Evolutionary conservation across 805 yeast species (phyloP), one percentile per base, ranked within the genome.

Genomic region (Starmerella asiatica): DNA sequence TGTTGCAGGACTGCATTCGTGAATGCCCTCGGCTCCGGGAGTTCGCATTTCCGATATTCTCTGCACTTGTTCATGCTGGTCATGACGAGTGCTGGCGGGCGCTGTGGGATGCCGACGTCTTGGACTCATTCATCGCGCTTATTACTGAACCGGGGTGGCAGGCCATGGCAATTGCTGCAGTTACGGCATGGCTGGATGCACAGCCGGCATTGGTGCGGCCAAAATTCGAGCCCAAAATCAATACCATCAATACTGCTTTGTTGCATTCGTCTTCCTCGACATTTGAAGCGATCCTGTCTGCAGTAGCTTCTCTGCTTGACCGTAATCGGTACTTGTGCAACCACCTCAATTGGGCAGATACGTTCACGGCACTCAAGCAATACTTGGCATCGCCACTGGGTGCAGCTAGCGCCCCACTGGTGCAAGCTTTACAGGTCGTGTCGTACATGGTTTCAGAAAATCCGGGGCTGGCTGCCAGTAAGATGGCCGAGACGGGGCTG

Each of bases 71-170:
- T 1, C 63, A 69, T 44, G 64, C 73, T 38, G 65, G 61, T 20
- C 53, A 56, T 2, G 34, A 30, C 11, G 51, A 51, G 17, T 68
- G 70, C 15, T 55, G 70, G 40, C 48, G 48, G 6, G 54, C 53
- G 7, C 55, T 73, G 29, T 49, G 61, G 51, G 57, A 56, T 32
- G 48, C 63, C 38, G 62, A 62, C 19, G 63, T 68, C 4, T 50
- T 70, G 20, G 50, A 56, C 3, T 59, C 55, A 8, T 51, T 71
- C 42, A 56, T 63, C 28, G 54, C 57, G 14, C 56, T 73, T 14
- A 50, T 70, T 3, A 47, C 62, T 8, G 76, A 73, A 48, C 67
- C 73, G 0, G 70, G 71, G 47, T 73, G 77, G 76, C 75, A 70
- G 52, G 65, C 69, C 16, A 70, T 68, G 50, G 71, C 76, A 2